phyloP scores from a whole-genome alignment of 208 protist species.

The Acanthamoeba sp. region DNA sequence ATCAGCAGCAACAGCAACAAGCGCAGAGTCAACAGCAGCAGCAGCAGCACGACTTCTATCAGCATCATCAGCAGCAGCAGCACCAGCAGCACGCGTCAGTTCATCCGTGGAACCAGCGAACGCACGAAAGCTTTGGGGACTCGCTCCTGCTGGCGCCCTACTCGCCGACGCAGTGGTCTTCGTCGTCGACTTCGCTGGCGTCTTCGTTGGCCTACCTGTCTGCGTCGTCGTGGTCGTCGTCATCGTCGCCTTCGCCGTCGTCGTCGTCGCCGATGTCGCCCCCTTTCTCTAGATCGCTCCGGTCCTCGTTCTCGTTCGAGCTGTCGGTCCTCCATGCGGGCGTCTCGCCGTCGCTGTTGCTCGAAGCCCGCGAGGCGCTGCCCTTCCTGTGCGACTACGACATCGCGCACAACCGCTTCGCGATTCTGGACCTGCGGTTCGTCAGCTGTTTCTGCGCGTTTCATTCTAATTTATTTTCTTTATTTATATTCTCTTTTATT shows the following conservation, averaged over 20 bases:
- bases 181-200: not conserved
- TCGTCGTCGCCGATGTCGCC: not conserved
- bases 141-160: not conserved
- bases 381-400: slow-evolving; percentile 40
- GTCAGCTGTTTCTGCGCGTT: not conserved
- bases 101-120: not conserved
- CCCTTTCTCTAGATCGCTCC: not conserved
- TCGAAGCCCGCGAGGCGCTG: not conserved
- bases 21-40: not conserved
- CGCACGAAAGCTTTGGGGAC: not conserved
- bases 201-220: not conserved
- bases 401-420: slow-evolving; percentile 9
- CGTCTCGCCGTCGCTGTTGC: not conserved
- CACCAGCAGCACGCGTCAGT: not conserved
- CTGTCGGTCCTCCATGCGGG: slow-evolving; percentile 6
- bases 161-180: not conserved
- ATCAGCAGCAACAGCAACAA: not conserved
- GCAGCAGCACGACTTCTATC: no score
- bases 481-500: not conserved
- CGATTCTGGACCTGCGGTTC: slow-evolving; percentile 11
- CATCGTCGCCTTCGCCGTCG: not conserved
- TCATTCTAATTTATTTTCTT: not conserved
- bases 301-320: slow-evolving; percentile 51
- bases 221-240: not conserved
- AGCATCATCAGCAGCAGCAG: not conserved